Percentiles rank a stretch among this genome's conserved stretches.
Evolutionary conservation across 2,329 filamentous ascomycete genomes (phyloP).

Genomic region (Botrytis pseudocinerea): DNA sequence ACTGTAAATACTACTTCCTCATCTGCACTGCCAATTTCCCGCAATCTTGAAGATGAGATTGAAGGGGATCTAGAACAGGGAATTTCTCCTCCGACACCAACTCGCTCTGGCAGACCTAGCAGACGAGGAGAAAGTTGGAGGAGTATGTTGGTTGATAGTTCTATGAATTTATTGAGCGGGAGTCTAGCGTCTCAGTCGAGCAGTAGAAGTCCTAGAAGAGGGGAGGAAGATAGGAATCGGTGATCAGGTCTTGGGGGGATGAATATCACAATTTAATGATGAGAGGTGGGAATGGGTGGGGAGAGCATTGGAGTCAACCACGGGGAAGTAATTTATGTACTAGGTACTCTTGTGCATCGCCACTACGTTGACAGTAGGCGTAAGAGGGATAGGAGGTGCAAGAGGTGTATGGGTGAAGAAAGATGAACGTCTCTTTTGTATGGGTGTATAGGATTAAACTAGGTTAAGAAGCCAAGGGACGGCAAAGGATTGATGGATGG

Average conservation of each 20-base stretch:
- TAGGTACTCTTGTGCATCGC: slow-evolving; percentile 21
- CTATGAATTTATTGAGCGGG: slow-evolving; percentile 33
- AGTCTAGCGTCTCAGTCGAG: slow-evolving; percentile 34
- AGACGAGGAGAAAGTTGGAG: slow-evolving; percentile 15
- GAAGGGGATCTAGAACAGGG: slow-evolving; percentile 37
- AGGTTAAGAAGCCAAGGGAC: not conserved
- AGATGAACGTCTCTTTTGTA: slow-evolving; percentile 24
- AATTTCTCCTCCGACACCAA: slow-evolving; percentile 28
- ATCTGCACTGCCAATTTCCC: slow-evolving; percentile 40
- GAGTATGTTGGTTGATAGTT: slow-evolving; percentile 24
- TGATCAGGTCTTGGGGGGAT: slow-evolving; percentile 24
- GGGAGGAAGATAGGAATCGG: slow-evolving; percentile 35
- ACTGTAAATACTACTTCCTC: slow-evolving; percentile 50
- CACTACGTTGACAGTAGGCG: not conserved
- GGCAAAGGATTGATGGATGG: slow-evolving; percentile 2
- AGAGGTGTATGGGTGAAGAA: slow-evolving; percentile 9
- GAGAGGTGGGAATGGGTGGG: not conserved
- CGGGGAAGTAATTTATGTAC: slow-evolving; percentile 17
- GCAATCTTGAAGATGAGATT: slow-evolving; percentile 25
- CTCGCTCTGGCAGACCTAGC: slow-evolving; percentile 3
- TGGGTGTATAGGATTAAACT: slow-evolving; percentile 30
- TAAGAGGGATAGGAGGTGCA: too few species aligned
- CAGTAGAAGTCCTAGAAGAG: slow-evolving; percentile 29
- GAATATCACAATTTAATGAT: not conserved
- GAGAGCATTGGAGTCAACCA: not conserved